Evolutionary conservation across 2,329 filamentous ascomycete genomes (phyloP), one percentile per base, ranked within the genome.

Genomic region (Colletotrichum ledebouriae): DNA sequence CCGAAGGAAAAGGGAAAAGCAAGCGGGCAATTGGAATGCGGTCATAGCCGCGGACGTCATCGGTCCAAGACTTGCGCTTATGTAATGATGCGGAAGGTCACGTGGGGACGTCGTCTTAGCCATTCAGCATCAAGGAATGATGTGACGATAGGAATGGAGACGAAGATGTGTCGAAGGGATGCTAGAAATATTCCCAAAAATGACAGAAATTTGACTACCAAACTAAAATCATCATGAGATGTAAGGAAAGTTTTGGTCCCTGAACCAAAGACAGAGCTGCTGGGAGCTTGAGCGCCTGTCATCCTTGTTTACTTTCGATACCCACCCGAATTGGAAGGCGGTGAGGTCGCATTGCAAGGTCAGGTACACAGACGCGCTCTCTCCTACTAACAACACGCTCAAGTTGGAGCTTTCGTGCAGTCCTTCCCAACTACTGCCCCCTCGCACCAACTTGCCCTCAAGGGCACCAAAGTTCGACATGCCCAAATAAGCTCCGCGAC

Each of bases 11-110:
- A 59, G 42, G 63, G 49, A 37, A 56, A 49, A 39, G 46, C 34
- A 59, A 55, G 9, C 17, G 11, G 55, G 49, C 49, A 15, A 37
- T 42, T 44, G 66, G 62, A 60, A 69, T 69, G 66, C 62, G 66
- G 53, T 68, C 67, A 62, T 67, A 72, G 72, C 74, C 73, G 72
- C 75, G 73, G 74, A 77, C 76, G 76, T 77, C 76, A 77, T 77
- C 75, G 75, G 75, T 63, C 72, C 12, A 72, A 61, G 17, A 34
- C 37, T 47, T 12, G 2, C 39, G 66, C 33, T 69, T 65, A 69
- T 55, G 66, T 69, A 69, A 69, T 10, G 2, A 2, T 2, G 0
- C 13, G 4, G 3, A 1, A 1, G 4, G 10, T 68, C 65, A 68
- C 65, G 65, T 65, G 65, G 15, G 15, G 1, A 29, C 3, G 1